phyloP scores from a whole-genome alignment of 2,329 filamentous ascomycete genomes.

The Alternaria ethzedia region DNA sequence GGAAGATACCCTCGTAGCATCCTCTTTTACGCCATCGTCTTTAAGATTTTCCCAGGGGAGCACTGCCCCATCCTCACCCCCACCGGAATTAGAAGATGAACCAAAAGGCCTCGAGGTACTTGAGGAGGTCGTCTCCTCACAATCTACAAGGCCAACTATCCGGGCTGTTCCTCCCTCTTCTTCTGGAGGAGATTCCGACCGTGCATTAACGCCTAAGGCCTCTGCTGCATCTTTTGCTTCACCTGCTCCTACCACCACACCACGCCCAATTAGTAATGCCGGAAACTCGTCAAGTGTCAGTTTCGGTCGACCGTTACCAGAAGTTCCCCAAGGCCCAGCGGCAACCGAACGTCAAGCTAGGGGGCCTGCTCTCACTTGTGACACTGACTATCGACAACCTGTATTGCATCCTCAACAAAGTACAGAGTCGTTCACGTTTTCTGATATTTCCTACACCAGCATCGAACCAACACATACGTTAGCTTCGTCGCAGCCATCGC shows the following conservation, averaged over 20 bases:
- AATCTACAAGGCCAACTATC: constrained; percentile 40
- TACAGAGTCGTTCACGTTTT: constrained; percentile 45
- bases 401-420: constrained; percentile 36
- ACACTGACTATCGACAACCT: constrained; percentile 38
- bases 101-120: constrained; percentile 43
- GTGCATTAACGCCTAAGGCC: constrained; percentile 45
- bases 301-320: constrained; percentile 30
- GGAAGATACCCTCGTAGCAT: constrained; percentile 46
- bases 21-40: constrained; percentile 46
- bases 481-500: constrained; percentile 35
- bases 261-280: constrained; percentile 31
- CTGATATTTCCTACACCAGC: constrained; percentile 43
- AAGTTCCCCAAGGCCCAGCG: constrained; percentile 31
- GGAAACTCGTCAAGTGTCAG: constrained; percentile 38
- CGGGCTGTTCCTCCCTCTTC: constrained; percentile 48
- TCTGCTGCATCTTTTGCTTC: constrained; percentile 47
- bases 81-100: constrained; percentile 36
- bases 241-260: constrained; percentile 32
- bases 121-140: constrained; percentile 38
- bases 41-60: constrained; percentile 48
- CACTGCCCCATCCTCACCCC: constrained; percentile 48
- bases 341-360: constrained; percentile 38
- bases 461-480: constrained; percentile 37
- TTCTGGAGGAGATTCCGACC: constrained; percentile 39
- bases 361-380: constrained; percentile 43